Evolutionary conservation across 2,329 filamentous ascomycete species (phyloP).

Genomic region (Bipolaris cookei): DNA sequence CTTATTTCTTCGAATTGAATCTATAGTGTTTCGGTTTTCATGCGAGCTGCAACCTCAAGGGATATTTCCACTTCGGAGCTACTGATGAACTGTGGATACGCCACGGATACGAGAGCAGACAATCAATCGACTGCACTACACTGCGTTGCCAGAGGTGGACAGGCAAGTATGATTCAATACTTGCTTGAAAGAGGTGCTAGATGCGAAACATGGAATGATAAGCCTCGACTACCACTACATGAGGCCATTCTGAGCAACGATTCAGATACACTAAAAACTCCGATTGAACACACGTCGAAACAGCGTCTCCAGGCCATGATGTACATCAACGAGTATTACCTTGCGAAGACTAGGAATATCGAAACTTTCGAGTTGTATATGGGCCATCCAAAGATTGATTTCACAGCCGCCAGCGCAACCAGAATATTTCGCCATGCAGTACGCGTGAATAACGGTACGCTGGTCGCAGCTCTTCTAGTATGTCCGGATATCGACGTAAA

Average conservation of each 20-base stretch:
- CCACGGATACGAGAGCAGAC: neutral
- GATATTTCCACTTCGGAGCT: neutral
- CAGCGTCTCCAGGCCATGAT: no score
- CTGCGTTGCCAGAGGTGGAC: conserved; percentile 18
- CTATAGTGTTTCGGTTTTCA: neutral
- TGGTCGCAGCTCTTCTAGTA: neutral
- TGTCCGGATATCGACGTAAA: neutral
- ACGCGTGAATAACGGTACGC: neutral
- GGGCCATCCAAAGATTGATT: neutral
- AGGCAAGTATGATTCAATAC: neutral
- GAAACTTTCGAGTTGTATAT: neutral
- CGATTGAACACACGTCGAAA: neutral
- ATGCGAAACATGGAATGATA: neutral
- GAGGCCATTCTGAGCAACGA: conserved; percentile 6
- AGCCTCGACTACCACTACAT: neutral
- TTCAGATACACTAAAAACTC: neutral
- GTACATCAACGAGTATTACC: neutral
- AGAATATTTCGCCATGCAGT: neutral
- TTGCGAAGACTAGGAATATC: neutral
- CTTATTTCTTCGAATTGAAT: neutral
- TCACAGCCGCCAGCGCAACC: neutral
- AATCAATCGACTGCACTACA: conserved; percentile 20
- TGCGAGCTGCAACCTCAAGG: conserved; percentile 12
- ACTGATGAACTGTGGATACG: neutral
- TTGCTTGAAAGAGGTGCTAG: conserved; percentile 8